Base-by-base conservation (phyloP, 495 filamentous ascomycete species). In the Aspergillus nanangensis region DNA sequence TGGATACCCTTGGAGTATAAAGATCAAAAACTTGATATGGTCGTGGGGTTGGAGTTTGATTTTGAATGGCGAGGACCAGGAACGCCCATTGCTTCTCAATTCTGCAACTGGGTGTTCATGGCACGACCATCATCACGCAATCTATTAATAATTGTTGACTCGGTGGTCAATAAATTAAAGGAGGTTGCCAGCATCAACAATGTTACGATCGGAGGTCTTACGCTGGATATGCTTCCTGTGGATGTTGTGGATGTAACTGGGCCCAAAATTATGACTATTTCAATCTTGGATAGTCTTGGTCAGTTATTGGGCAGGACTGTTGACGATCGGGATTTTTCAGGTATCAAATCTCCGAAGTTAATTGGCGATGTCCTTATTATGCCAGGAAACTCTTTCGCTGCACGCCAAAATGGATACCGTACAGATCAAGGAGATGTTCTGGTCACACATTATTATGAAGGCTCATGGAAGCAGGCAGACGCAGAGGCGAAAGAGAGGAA, bases 1-100 rank as follows among this genome's bases (percentile, higher is more conserved):
- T 83, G 79, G 69, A 63, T 83, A 9, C 78, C 80, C 3, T 54
- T 57, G 24, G 60, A 74, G 24, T 76, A 75, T 48, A 54, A 69
- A 39, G 43, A 63, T 23, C 21, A 49, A 0, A 46, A 53, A 1
- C 52, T 61, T 3, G 61, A 66, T 18, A 58, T 73, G 38, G 58
- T 75, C n/a, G 58, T 76, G 25, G 72, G 72, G 0, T 37, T 75
- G 32, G 72, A 76, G 36, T 65, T 61, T 25, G 70, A 75, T 44
- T 42, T 65, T 17, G 52, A 51, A 35, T 60, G 55, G 25, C 56
- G 56, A 11, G 65, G 62, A n/a, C 56, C 56, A 3, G 58, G 56
- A 5, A 55, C 53, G 14, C 47, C 62, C 15, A 58, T 58, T 47
- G 65, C 56, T 33, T 65, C 44, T 10, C 67, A 71, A 32, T 71